phyloP scores from a whole-genome alignment of 805 yeast species.

The Dipodascus albidus region DNA sequence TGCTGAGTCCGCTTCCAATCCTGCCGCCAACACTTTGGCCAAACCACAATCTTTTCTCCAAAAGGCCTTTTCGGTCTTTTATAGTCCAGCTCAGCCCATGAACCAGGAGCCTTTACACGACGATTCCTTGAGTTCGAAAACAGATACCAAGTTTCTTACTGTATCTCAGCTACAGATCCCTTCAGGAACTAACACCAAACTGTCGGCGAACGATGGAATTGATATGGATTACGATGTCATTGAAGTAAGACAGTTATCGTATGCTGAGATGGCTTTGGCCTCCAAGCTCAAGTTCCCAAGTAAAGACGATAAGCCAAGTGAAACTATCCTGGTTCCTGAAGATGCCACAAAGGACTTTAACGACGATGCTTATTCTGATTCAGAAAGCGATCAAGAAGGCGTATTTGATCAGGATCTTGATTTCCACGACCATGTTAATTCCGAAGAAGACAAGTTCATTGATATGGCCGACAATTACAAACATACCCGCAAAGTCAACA shows the following conservation, averaged over 20 bases:
- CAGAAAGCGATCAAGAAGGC: background rate
- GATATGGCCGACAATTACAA: background rate
- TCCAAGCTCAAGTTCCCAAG: background rate
- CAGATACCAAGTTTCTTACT: background rate
- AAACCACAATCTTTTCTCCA: constrained; percentile 1
- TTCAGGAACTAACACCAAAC: background rate
- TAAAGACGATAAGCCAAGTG: background rate
- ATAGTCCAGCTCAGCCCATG: too few species aligned
- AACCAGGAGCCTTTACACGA: too few species aligned
- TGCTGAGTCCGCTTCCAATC: background rate
- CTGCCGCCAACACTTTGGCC: background rate
- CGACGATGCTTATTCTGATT: background rate
- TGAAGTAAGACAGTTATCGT: background rate
- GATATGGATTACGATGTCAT: background rate
- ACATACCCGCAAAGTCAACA: background rate
- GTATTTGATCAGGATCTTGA: background rate
- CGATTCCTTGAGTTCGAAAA: background rate
- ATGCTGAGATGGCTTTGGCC: background rate
- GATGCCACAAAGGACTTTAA: background rate
- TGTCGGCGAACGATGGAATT: background rate
- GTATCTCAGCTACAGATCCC: background rate
- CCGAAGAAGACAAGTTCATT: background rate
- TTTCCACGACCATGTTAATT: background rate
- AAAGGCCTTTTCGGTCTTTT: background rate
- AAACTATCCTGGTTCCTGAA: background rate